Evolutionary conservation across 2,329 filamentous ascomycete genomes (phyloP), one percentile per base, ranked within the genome.

Genomic region (Fusarium neocosmosporiellum): DNA sequence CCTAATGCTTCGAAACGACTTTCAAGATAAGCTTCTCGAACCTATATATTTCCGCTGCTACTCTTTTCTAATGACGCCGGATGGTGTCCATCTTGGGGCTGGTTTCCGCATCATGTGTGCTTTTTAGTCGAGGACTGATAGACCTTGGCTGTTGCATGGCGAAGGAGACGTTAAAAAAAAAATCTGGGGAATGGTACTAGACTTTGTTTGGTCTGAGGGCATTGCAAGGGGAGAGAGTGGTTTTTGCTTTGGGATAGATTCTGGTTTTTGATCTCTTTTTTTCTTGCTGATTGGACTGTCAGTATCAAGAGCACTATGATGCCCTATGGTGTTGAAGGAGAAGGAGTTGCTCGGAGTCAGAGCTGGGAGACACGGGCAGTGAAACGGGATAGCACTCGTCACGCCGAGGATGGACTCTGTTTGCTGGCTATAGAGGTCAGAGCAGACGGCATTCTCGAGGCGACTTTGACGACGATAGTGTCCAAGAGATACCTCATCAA

Each of bases 41-140:
- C 66, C 68, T 78, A 76, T 76, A 77, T 72, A 78, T 78, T 77
- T 73, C 69, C 70, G 65, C 65, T 66, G 66, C 63, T 76, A 70
- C 72, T 70, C 60, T 73, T 70, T 77, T 78, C 70, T 77, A 78
- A 78, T 78, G 69, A 69, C 74, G 70, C 68, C 39, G 20, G 41
- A 9, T 37, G 34, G 63, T 67, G 72, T 75, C 66, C 62, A 24
- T 65, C 70, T 67, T 55, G 66, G 65, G 74, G 67, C 74, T 75
- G 74, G 74, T 64, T 70, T 71, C 70, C 72, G 63, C 75, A 64
- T 68, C 41, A 22, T 39, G 46, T 46, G 66, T 67, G 67, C 65
- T 68, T 66, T 34, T 65, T 34, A 36, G 61, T 57, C 31, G 61
- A 57, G 62, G 36, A 41, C 59, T 41, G 48, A 31, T 59, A 33